Evolutionary conservation across 2,329 filamentous ascomycete species (phyloP), one percentile per base, ranked within the genome.

Genomic region (Parafenestella ontariensis): DNA sequence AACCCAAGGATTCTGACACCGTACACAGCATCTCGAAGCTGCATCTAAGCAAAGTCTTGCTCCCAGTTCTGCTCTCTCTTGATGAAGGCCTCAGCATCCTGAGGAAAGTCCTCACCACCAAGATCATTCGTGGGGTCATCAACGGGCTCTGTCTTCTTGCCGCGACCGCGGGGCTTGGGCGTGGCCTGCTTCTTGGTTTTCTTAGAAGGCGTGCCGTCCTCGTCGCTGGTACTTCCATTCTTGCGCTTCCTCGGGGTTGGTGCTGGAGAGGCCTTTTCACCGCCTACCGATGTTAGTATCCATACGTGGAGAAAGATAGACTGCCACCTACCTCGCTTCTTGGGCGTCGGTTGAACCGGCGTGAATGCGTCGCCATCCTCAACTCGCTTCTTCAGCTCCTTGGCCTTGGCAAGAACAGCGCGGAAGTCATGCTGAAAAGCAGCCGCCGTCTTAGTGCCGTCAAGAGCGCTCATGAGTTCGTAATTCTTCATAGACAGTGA

Each of bases 341-440:
- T 56, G 11, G 23, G n/a, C n/a, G n/a, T 13, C 1, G 69, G 58
- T 9, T 17, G n/a, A 7, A 73, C 67, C 0, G 69, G 31, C 15
- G 44, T 23, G 40, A 74, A 72, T 1, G 40, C 29, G 42, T 72
- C 70, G 37, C 66, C 71, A 1, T 34, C 24, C 2, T 69, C 66
- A 4, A 61, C 39, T 11, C 67, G 66, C n/a, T 48, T 47, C 49
- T 69, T 71, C 15, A 74, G 55, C 24, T 73, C 69, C 49, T 65
- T 68, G 33, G 69, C 65, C 44, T 64, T 68, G 34, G 63, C 49
- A 0, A 54, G 28, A 17, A 72, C 49, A 1, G 61, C 29, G 34
- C 68, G 67, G 43, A 74, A 69, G 17, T 65, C 49, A 36, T 74
- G 70, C 46, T 73, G 40, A 33, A 71, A 72, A 23, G 50, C 56